These are phyloP conservation scores for Baorangia bicolor DNA, from an alignment of 768 basidiomycete species.

Conservation along the genomic window DNA sequence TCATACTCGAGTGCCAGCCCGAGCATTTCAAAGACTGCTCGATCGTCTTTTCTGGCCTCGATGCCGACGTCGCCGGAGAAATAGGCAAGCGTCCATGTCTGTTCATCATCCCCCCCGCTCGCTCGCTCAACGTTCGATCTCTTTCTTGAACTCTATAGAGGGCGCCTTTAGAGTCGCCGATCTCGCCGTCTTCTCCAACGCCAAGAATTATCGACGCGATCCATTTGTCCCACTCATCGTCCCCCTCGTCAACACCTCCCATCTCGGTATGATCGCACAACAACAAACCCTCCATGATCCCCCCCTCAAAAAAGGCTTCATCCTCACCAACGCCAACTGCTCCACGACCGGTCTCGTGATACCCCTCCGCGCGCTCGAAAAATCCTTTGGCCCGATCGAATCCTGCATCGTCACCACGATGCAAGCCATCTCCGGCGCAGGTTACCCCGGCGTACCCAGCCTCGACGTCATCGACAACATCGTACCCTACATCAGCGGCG, in stretches of 20 bases:
- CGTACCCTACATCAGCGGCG: conserved; percentile 90
- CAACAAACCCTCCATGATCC: conserved; percentile 72
- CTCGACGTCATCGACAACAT: conserved; percentile 96
- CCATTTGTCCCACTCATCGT: conserved; percentile 93
- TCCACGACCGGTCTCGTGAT: conserved; percentile 92
- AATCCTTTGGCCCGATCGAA: conserved; percentile 91
- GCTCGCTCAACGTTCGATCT: background rate
- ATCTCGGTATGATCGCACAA: conserved; percentile 80
- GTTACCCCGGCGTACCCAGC: conserved; percentile 91
- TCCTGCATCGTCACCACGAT: conserved; percentile 90
- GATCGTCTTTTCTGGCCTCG: conserved; percentile 93
- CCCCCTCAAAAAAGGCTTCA: conserved; percentile 80
- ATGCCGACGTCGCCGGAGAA: conserved; percentile 91
- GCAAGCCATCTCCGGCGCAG: conserved; percentile 96
- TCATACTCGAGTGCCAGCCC: conserved; percentile 76
- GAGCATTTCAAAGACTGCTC: conserved; percentile 77
- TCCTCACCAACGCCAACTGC: conserved; percentile 98
- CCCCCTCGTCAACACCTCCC: conserved; percentile 88
- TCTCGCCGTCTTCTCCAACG: conserved; percentile 91
- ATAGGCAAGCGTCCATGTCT: conserved; percentile 59
- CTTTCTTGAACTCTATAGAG: conserved; percentile 40
- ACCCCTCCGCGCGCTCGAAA: conserved; percentile 88
- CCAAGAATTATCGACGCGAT: conserved; percentile 94
- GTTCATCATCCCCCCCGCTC: background rate
- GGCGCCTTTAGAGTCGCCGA: conserved; percentile 82